Percentiles rank a stretch among this genome's conserved stretches.
These are phyloP conservation scores for Paraphoma chrysanthemicola DNA, from an alignment of 2,329 filamentous ascomycete species.

Conservation along the genomic window DNA sequence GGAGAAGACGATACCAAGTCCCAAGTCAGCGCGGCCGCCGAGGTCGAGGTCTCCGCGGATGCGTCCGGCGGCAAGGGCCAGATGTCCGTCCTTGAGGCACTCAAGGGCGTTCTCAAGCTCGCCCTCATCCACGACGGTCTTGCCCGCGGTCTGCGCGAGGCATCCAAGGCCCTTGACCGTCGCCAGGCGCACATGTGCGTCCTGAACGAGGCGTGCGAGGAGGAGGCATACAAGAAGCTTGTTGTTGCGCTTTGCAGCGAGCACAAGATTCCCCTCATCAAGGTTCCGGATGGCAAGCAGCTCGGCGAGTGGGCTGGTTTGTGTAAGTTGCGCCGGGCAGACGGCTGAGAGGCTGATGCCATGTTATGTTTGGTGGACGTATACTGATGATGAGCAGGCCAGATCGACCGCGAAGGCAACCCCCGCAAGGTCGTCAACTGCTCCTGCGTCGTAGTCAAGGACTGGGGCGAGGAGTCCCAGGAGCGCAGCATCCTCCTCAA, in stretches of 20 bases:
- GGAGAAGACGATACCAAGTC: constrained; percentile 99
- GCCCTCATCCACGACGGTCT: constrained; percentile 99
- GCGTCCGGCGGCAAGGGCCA: constrained; percentile 78
- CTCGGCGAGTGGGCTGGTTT: constrained; percentile 99
- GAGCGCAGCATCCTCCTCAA: constrained; percentile 99
- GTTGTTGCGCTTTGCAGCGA: constrained; percentile 98
- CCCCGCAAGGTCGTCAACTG: constrained; percentile 99
- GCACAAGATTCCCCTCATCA: constrained; percentile 99
- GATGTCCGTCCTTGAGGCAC: constrained; percentile 97
- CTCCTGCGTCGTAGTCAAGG: constrained; percentile 99
- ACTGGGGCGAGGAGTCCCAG: constrained; percentile 99
- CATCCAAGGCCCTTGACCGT: constrained; percentile 97
- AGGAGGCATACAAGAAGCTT: constrained; percentile 99
- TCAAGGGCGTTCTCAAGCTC: constrained; percentile 99
- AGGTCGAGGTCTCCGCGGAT: constrained; percentile 97
- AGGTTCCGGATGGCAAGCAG: constrained; percentile 99
- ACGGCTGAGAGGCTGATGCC: background rate
- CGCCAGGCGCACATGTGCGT: constrained; percentile 99
- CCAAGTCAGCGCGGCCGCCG: constrained; percentile 77
- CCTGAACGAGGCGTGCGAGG: constrained; percentile 99
- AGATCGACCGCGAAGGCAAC: constrained; percentile 98
- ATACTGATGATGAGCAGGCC: constrained; percentile 65
- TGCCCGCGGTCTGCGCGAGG: constrained; percentile 96
- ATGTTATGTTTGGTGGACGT: background rate
- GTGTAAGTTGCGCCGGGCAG: constrained; percentile 70